Percentiles rank a stretch among this genome's conserved stretches.
Evolutionary conservation across 768 basidiomycete genomes (phyloP).

Genomic region (Termitomyces sp.): DNA sequence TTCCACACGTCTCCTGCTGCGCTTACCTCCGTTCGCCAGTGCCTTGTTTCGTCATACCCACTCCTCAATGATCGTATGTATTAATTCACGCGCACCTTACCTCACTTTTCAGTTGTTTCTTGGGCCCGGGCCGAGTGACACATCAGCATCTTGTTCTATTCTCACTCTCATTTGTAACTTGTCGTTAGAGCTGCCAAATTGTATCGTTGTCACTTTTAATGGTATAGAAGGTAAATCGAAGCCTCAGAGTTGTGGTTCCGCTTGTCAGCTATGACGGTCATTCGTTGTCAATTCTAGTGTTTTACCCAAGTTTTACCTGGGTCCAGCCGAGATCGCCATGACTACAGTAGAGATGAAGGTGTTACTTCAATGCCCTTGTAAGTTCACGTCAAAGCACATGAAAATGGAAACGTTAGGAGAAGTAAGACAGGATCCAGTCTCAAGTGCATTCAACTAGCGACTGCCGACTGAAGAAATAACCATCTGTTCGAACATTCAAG

Average conservation of each 20-base stretch:
- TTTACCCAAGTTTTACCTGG: too few species aligned
- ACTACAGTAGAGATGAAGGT: background rate
- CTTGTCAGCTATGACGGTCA: background rate
- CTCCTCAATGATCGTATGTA: slow-evolving; percentile 9
- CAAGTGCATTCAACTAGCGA: too few species aligned
- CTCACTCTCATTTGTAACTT: slow-evolving; percentile 8
- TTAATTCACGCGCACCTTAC: slow-evolving; percentile 4
- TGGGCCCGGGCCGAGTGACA: slow-evolving; percentile 1
- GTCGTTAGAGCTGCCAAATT: slow-evolving; percentile 4
- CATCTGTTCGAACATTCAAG: background rate
- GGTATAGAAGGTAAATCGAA: background rate
- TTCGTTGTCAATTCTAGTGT: background rate
- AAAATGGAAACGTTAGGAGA: too few species aligned
- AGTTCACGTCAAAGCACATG: background rate
- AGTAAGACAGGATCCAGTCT: background rate
- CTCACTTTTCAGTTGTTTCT: slow-evolving; percentile 3
- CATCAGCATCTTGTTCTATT: slow-evolving; percentile 4
- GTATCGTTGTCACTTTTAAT: slow-evolving; percentile 8
- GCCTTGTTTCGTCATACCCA: slow-evolving; percentile 9
- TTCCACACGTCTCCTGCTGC: background rate
- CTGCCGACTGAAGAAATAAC: background rate
- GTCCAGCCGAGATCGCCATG: background rate
- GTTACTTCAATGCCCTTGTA: background rate
- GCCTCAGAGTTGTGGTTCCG: too few species aligned
- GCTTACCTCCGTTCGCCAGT: slow-evolving; percentile 2